phyloP scores from a whole-genome alignment of 352 stramenopile species.

The Phytopythium vexans region DNA sequence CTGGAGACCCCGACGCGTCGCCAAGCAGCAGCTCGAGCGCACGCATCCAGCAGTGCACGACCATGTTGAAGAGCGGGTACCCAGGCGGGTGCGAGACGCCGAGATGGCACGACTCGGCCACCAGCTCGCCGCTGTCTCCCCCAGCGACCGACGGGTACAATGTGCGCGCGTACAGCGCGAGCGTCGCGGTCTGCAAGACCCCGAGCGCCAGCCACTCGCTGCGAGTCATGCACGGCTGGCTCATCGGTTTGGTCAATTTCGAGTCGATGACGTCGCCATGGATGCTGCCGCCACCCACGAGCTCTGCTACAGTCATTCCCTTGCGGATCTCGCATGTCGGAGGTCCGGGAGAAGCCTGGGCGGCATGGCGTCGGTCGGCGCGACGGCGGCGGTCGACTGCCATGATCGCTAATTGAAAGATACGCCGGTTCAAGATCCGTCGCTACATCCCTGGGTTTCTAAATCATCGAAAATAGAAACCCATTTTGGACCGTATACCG shows the following conservation, averaged over 20 bases:
- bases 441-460: no score
- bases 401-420: neutral
- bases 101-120: constrained; percentile 92
- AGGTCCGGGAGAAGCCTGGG: neutral
- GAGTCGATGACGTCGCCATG: no score
- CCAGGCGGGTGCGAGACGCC: constrained; percentile 93
- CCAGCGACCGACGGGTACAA: constrained; percentile 85
- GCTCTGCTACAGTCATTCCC: neutral
- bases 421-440: constrained; percentile 1
- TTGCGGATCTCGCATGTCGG: neutral
- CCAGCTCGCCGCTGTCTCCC: constrained; percentile 90
- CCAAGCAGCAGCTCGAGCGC: neutral
- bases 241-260: neutral
- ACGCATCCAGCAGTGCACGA: constrained; percentile 68
- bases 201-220: constrained; percentile 3
- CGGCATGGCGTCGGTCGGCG: neutral
- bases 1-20: constrained; percentile 20
- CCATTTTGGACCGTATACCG: no score
- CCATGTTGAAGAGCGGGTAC: constrained; percentile 93
- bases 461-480: no score
- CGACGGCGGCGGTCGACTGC: neutral
- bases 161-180: constrained; percentile 76
- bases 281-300: neutral
- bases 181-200: constrained; percentile 13
- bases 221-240: neutral